These are phyloP conservation scores for Schizosaccharomyces versatilis DNA, from an alignment of 1,139 yeast species.

Conservation along the genomic window DNA sequence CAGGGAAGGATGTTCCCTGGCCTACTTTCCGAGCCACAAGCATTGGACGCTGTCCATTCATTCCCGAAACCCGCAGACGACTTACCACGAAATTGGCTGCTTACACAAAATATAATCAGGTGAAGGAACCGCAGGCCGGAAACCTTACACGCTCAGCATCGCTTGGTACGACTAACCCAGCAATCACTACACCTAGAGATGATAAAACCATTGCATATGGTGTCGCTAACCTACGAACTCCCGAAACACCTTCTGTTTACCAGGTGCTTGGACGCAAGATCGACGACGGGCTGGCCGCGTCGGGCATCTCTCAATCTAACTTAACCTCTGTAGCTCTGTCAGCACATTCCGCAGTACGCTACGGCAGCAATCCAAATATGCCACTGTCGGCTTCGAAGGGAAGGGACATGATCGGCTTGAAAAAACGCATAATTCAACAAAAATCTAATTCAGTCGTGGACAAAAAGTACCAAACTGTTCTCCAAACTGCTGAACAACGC, in stretches of 20 bases:
- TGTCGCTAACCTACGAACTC: no score
- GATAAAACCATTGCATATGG: no score
- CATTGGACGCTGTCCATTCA: conserved; percentile 44
- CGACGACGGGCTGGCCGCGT: conserved; percentile 5
- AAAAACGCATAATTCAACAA: conserved; percentile 27
- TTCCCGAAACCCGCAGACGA: conserved; percentile 22
- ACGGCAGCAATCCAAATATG: conserved; percentile 5
- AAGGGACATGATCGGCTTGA: conserved; percentile 65
- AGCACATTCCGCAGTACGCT: neutral
- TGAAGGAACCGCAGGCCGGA: neutral
- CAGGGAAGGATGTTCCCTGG: conserved; percentile 32
- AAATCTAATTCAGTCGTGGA: conserved; percentile 18
- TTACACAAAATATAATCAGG: neutral
- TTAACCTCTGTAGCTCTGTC: conserved; percentile 7
- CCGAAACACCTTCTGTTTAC: neutral
- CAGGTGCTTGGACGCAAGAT: neutral
- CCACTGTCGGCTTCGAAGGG: conserved; percentile 34
- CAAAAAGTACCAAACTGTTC: conserved; percentile 24
- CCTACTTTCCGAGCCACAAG: conserved; percentile 22
- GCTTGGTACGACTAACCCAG: neutral
- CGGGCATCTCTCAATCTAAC: conserved; percentile 6
- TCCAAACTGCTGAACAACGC: conserved; percentile 11
- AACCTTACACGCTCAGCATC: neutral
- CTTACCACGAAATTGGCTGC: neutral
- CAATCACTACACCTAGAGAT: neutral